These are phyloP conservation scores for Sordariomycetes sp. DNA, from an alignment of 2,329 filamentous ascomycete genomes.

Conservation along the genomic window DNA sequence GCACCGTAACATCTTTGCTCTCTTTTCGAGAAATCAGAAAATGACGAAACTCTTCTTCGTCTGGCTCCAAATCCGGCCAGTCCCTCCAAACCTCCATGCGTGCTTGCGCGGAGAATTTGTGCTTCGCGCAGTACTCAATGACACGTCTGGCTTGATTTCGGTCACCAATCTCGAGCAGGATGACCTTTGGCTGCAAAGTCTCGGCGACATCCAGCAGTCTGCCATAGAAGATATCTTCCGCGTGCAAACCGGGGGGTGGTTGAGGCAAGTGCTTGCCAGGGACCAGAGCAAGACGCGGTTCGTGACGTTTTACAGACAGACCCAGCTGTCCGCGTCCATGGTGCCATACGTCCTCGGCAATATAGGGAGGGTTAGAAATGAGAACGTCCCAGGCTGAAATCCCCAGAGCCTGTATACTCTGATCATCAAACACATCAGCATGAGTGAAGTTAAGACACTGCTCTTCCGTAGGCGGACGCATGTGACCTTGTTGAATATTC, in stretches of 20 bases:
- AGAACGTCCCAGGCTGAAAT: conserved; percentile 50
- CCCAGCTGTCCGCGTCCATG: conserved; percentile 31
- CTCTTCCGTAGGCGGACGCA: conserved; percentile 8
- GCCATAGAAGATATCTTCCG: conserved; percentile 57
- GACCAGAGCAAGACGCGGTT: conserved; percentile 75
- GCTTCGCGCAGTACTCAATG: conserved; percentile 30
- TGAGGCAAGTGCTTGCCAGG: conserved; percentile 22
- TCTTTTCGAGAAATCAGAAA: conserved; percentile 12
- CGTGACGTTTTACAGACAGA: conserved; percentile 73
- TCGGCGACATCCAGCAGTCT: conserved; percentile 48
- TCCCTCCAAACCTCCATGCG: conserved; percentile 65
- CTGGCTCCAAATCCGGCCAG: conserved; percentile 36
- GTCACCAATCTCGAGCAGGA: conserved; percentile 67
- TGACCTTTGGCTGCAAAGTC: conserved; percentile 37
- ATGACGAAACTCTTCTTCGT: conserved; percentile 11
- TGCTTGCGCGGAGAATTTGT: conserved; percentile 17
- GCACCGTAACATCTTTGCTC: conserved; percentile 3
- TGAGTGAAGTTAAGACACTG: conserved; percentile 32
- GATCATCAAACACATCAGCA: conserved; percentile 39
- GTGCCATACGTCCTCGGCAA: conserved; percentile 47
- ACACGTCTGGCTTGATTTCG: conserved; percentile 59
- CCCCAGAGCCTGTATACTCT: conserved; percentile 19
- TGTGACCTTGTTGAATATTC: conserved; percentile 27
- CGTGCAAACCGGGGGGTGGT: conserved; percentile 18
- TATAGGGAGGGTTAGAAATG: conserved; percentile 86